Conservation (phyloP, 352 stramenopile genomes). For the Globisporangium lucens region DNA sequence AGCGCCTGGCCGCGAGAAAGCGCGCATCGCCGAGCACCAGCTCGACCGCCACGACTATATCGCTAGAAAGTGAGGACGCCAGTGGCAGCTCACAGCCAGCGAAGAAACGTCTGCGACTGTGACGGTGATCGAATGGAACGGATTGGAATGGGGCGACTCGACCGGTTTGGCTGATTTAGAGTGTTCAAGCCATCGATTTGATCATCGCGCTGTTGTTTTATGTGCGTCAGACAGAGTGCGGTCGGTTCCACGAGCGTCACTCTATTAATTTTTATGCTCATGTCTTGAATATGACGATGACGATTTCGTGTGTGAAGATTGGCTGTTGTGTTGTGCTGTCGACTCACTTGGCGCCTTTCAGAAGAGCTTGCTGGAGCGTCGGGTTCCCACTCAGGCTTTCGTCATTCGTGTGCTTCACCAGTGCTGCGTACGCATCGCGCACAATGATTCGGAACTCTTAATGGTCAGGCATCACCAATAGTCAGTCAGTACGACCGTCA, state of each 20-base stretch:
- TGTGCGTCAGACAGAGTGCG: not conserved
- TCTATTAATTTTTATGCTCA: not conserved
- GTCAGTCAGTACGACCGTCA: not conserved
- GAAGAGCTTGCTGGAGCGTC: constrained; percentile 2
- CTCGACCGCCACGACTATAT: not conserved
- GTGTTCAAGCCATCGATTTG: not conserved
- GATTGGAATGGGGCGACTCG: not conserved
- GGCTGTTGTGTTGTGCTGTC: not conserved
- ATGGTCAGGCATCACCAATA: not conserved
- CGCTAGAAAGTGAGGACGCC: not conserved
- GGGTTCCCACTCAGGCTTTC: not conserved
- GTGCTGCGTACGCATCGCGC: not conserved
- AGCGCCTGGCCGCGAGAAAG: constrained; percentile 25
- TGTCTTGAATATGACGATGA: constrained; percentile 4
- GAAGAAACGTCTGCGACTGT: constrained; percentile 9
- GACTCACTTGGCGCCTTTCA: not conserved
- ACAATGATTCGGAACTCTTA: constrained; percentile 2
- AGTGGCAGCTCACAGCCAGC: not conserved
- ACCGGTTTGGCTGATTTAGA: not conserved
- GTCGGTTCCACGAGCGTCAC: not conserved
- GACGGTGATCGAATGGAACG: not conserved
- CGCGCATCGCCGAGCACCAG: constrained; percentile 1
- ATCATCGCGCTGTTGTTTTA: not conserved
- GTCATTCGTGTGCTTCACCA: not conserved
- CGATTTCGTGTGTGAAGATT: not conserved